Conservation (phyloP, 306 rosid genomes). For the Urtica urens region DNA sequence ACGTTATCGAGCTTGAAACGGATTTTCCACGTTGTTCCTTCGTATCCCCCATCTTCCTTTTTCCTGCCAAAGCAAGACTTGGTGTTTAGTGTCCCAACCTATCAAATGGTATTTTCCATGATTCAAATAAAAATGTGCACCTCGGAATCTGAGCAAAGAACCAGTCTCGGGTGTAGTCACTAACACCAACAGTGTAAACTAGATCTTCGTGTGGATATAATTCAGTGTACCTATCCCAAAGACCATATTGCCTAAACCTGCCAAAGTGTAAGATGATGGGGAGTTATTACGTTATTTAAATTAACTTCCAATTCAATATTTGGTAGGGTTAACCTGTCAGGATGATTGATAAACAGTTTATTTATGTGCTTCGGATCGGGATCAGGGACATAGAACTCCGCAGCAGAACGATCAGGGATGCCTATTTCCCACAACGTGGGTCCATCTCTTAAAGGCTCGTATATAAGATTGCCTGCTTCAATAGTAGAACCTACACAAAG, state of each 20-base stretch:
- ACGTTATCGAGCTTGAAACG: constrained; percentile 49
- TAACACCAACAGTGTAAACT: constrained; percentile 63
- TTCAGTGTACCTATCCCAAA: constrained; percentile 80
- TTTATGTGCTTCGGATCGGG: constrained; percentile 66
- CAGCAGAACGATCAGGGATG: constrained; percentile 81
- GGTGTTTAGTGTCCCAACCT: no score
- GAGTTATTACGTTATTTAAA: background rate
- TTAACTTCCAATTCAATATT: background rate
- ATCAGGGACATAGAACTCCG: constrained; percentile 81
- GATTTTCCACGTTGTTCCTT: constrained; percentile 94
- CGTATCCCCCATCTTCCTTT: constrained; percentile 40
- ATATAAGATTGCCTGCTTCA: constrained; percentile 50
- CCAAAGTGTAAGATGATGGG: background rate
- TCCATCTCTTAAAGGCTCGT: constrained; percentile 81
- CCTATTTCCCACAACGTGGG: constrained; percentile 98
- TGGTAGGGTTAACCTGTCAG: constrained; percentile 48
- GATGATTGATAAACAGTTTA: constrained; percentile 64
- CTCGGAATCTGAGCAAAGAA: constrained; percentile 92
- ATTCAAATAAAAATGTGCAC: constrained; percentile 23
- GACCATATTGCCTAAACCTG: constrained; percentile 90
- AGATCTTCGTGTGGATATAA: constrained; percentile 64
- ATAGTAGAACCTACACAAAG: constrained; percentile 40
- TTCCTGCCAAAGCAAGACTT: constrained; percentile 42
- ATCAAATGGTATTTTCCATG: background rate
- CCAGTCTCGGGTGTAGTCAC: constrained; percentile 85